A percentile compares a stretch with the other conserved stretches of the same genome.
Evolutionary conservation across 2,329 filamentous ascomycete species (phyloP).

Genomic region (Aspergillus fructus): DNA sequence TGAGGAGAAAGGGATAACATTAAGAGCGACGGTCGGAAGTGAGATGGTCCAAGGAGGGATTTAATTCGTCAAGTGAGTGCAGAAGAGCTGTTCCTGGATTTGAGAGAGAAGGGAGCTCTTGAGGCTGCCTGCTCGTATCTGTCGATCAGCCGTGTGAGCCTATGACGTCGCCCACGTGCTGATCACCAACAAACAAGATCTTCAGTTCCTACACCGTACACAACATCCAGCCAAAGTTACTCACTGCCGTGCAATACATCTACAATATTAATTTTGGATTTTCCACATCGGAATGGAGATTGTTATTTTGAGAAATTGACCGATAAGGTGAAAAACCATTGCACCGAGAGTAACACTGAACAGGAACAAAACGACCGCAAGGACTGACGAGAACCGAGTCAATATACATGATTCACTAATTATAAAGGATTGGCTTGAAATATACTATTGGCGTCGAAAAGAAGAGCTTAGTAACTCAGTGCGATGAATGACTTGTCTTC

Average conservation of each 20-base stretch:
- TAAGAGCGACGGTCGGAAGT: constrained; percentile 4
- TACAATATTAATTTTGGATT: not conserved
- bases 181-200: constrained; percentile 2
- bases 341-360: not conserved
- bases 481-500: constrained; percentile 1
- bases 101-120: not conserved
- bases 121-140: not conserved
- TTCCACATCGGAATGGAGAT: not conserved
- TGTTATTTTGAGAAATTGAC: not conserved
- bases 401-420: not conserved
- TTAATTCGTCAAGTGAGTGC: not conserved
- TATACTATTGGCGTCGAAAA: not conserved
- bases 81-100: not conserved
- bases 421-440: not conserved
- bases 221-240: not conserved
- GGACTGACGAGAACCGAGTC: not conserved
- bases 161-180: constrained; percentile 41
- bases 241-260: not conserved
- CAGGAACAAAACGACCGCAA: not conserved
- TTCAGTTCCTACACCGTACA: not conserved
- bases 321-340: not conserved
- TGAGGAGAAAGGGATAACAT: constrained; percentile 17
- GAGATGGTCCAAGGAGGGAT: not conserved
- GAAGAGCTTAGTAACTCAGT: not conserved
- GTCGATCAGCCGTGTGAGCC: constrained; percentile 14